phyloP scores from a whole-genome alignment of 139 green algal genomes.

The Chlamydomonas sp. region DNA sequence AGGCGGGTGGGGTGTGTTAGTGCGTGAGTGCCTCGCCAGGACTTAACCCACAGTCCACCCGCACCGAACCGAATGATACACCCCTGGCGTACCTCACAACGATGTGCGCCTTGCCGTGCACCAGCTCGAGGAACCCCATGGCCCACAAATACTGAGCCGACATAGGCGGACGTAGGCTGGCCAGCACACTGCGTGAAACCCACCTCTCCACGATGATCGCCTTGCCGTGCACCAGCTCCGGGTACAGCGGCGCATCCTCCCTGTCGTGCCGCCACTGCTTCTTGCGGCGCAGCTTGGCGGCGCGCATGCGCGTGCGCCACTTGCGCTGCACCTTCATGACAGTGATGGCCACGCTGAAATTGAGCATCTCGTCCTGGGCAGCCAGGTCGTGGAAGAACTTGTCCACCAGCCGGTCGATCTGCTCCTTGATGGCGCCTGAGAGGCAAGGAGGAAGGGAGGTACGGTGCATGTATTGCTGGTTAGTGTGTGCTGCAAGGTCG shows the following conservation, averaged over 20 bases:
- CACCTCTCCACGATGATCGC: constrained; percentile 11
- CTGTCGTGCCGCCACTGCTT: constrained; percentile 31
- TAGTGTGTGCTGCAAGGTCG: neutral
- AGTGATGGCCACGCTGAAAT: constrained; percentile 74
- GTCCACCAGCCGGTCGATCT: constrained; percentile 75
- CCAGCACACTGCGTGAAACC: neutral
- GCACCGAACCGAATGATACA: neutral
- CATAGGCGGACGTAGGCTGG: too few relatives aligned
- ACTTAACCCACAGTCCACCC: neutral
- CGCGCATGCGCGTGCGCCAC: constrained; percentile 71
- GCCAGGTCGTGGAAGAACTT: constrained; percentile 68
- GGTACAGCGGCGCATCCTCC: neutral
- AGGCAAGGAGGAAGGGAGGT: neutral
- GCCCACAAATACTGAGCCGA: too few relatives aligned
- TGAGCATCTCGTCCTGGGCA: constrained; percentile 68
- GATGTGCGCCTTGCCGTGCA: neutral
- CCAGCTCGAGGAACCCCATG: too few relatives aligned
- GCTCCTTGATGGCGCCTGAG: constrained; percentile 55
- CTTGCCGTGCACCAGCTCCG: neutral
- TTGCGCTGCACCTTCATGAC: constrained; percentile 71
- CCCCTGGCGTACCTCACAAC: neutral
- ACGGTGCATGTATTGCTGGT: neutral
- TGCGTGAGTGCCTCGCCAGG: neutral
- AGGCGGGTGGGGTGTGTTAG: neutral
- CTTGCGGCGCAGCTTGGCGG: constrained; percentile 60